phyloP scores from a whole-genome alignment of 2,329 filamentous ascomycete species.

The Cordyceps sp. region DNA sequence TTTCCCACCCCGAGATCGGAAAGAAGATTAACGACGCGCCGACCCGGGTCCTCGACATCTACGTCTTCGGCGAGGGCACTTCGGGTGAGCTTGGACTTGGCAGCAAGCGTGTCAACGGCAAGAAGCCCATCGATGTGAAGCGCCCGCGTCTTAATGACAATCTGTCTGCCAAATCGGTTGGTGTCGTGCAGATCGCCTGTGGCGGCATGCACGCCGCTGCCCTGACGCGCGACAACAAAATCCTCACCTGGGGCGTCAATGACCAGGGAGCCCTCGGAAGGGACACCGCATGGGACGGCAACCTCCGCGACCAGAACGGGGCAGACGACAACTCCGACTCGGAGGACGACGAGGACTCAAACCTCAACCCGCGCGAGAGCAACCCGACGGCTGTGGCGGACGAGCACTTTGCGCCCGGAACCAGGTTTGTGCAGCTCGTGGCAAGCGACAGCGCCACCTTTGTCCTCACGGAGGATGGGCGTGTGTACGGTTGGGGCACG shows the following conservation, averaged over 20 bases:
- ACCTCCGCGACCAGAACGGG: slow-evolving; percentile 38
- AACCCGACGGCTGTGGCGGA: slow-evolving; percentile 46
- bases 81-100: slow-evolving; percentile 75
- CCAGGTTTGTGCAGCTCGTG: slow-evolving; percentile 45
- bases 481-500: slow-evolving; percentile 71
- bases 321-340: slow-evolving; percentile 35
- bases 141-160: slow-evolving; percentile 69
- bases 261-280: slow-evolving; percentile 69
- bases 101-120: slow-evolving; percentile 39
- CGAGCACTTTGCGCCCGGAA: slow-evolving; percentile 41
- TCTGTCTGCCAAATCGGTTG: slow-evolving; percentile 39
- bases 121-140: slow-evolving; percentile 58
- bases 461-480: slow-evolving; percentile 56
- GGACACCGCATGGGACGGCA: slow-evolving; percentile 53
- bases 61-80: slow-evolving; percentile 64
- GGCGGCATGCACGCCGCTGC: slow-evolving; percentile 73
- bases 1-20: background rate
- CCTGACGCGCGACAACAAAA: slow-evolving; percentile 63
- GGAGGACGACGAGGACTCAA: slow-evolving; percentile 43
- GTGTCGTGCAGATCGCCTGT: slow-evolving; percentile 59
- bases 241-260: slow-evolving; percentile 78
- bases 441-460: slow-evolving; percentile 64
- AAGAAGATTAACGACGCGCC: slow-evolving; percentile 22
- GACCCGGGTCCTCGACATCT: slow-evolving; percentile 50
- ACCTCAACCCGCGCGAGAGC: slow-evolving; percentile 56